A percentile compares a stretch with the other conserved stretches of the same genome.
These are phyloP conservation scores for Globisporangium apiculatum DNA, from an alignment of 352 stramenopile genomes.

Conservation along the genomic window DNA sequence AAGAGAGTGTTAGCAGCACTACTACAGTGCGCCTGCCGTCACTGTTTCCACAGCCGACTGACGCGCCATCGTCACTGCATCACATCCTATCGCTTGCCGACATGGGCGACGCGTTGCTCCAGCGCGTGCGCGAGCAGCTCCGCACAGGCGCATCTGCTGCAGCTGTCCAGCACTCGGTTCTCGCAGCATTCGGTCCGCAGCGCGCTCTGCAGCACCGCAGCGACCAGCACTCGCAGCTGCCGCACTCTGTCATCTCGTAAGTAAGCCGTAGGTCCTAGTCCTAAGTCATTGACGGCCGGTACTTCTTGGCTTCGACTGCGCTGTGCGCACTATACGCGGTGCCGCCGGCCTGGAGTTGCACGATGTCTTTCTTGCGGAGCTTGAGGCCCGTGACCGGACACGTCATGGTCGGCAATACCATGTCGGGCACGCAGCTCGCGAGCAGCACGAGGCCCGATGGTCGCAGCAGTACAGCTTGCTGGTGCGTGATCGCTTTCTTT, in stretches of 20 bases:
- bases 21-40: neutral
- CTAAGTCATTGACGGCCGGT: slow-evolving; percentile 78
- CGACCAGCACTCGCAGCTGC: slow-evolving; percentile 38
- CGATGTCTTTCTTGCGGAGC: slow-evolving; percentile 81
- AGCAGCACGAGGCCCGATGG: slow-evolving; percentile 78
- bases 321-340: slow-evolving; percentile 82
- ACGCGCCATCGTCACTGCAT: neutral
- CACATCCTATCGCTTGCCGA: slow-evolving; percentile 39
- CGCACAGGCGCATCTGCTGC: slow-evolving; percentile 17
- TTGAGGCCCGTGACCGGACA: slow-evolving; percentile 80
- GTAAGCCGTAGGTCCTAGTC: neutral
- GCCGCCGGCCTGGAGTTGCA: slow-evolving; percentile 65
- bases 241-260: neutral
- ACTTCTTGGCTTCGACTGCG: slow-evolving; percentile 84
- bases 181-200: slow-evolving; percentile 37
- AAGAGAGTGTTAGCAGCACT: slow-evolving; percentile 23
- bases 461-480: slow-evolving; percentile 63
- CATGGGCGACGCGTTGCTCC: slow-evolving; percentile 41
- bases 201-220: slow-evolving; percentile 22
- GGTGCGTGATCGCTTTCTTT: slow-evolving; percentile 82
- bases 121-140: slow-evolving; percentile 41
- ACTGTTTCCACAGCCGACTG: neutral
- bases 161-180: slow-evolving; percentile 35
- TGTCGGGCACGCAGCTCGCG: slow-evolving; percentile 73
- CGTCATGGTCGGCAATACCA: slow-evolving; percentile 82